Evolutionary conservation across 192 early-diverging fungal genomes (phyloP), one percentile per base, ranked within the genome.

Genomic region (Mortierella hygrophila): DNA sequence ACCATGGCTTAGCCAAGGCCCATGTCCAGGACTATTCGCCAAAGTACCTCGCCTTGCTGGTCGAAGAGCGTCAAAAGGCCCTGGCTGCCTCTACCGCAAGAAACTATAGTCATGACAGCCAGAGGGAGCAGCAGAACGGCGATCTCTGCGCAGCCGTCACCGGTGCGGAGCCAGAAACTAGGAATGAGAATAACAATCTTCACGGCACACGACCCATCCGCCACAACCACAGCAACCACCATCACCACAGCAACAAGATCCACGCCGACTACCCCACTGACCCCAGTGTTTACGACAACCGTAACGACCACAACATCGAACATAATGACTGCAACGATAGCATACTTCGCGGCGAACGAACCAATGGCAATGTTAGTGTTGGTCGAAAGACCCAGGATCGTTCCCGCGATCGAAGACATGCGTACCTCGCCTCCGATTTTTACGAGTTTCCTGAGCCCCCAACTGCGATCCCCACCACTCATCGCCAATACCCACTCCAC

Each of bases 21-120:
- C 54, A 77, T 20, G 47, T 41, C 8, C 84, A 86, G 57, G 63
- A 81, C n/a, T 86, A 86, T 42, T 86, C 84, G 38, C 71, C 75
- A n/a, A 70, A 68, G 32, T 86, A 86, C 9, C 29, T 86, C 26
- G 57, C 49, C 8, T 46, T 49, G 26, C 40, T 80, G 6, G 73
- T 32, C 21, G 35, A 72, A 20, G 57, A 77, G 13, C 73, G 47
- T 9, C 44, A 68, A 13, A 23, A 23, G n/a, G 20, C 57, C 55
- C 10, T 26, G 49, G 40, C 55, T 5, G 60, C 52, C 23, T n/a
- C n/a, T 42, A 54, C 44, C 29, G 60, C 60, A 18, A 71, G 41
- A 26, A 40, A 44, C 15, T 16, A 57, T 23, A 8, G 55, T 16
- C 60, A 29, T 35, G 21, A 63, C 10, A 4, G 35, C 29, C 76